Evolutionary conservation across 306 rosid genomes (phyloP), one percentile per base, ranked within the genome.

Genomic region (Ormosia semicastrata): DNA sequence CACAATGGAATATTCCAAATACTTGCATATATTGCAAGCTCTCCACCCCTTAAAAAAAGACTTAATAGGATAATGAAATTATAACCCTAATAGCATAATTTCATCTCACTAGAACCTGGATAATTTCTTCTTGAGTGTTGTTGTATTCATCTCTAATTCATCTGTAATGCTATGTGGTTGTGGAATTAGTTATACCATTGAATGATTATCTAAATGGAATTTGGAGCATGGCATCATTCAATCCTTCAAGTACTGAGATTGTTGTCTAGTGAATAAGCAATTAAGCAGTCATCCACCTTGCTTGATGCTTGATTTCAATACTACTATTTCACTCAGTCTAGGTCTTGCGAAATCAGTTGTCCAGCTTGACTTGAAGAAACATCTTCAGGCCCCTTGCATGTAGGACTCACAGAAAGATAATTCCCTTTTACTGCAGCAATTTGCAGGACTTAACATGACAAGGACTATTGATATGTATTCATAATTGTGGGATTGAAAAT

Each of bases 111-210:
- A 33, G 24, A 68, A 47, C 29, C 52, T 34, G 60, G 64, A 49
- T 46, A 1, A 15, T 80, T 36, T 15, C 52, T 56, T 66, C 49
- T 24, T 5, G 44, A 69, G 12, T 75, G 52, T 49, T 2, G 7
- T 8, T 37, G 77, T 47, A 58, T 58, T 75, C n/a, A 56, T 66
- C 70, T 66, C 30, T 18, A 52, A 58, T 58, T 75, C n/a, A 56
- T 66, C 63, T 66, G 15, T 18, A 52, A 18, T 30, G 47, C 32
- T 43, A 11, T 66, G 59, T 82, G 50, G 70, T 56, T 41, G 59
- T 66, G 37, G 44, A 64, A 41, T 11, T 44, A 24, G 8, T 37
- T 49, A 46, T 54, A 11, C 15, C 8, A 46, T 37, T 43, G 0
- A 33, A 36, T 10, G 57, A 62, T 14, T 56, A 7, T 37, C 18